Base-by-base conservation (phyloP, 768 basidiomycete species). In the Hygrophoropsis aurantiaca region DNA sequence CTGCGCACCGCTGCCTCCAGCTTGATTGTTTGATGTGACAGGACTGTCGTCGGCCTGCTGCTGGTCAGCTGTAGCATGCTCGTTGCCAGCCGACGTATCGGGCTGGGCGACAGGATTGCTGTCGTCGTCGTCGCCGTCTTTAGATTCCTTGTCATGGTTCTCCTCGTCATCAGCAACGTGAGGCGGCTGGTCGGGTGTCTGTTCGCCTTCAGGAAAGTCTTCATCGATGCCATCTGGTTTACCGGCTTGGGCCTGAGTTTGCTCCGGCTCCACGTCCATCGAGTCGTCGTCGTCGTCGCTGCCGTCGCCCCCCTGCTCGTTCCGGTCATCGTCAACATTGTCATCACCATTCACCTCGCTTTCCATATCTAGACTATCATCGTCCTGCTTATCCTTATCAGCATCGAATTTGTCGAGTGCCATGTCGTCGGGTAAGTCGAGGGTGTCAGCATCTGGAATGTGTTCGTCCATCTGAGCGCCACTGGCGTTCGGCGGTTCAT, bases 391-490 rank as follows among this genome's bases (percentile, higher is more conserved):
- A 38, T 66, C 65, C n/a, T 56, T 53, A 2, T 60, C 59, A 23
- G 50, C 54, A 16, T 55, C 55, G 41, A 70, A 65, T 18, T 64
- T 65, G 5, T 73, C 75, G 20, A 94, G 63, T 44, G 91, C 72
- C 68, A 95, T 74, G 52, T 92, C 84, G 26, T 97, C 94, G 0
- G 95, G 95, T 9, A 98, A 75, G 58, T 98, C 88, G 36, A 98
- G 77, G 4, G 82, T 84, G 42, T 95, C 77, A 3, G 85, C 85
- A 50, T 97, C 90, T 19, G 78, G 84, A 37, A 92, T 67, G 49
- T 82, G 74, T 16, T 92, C 81, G 47, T 94, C 85, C 68, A 93
- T 75, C 10, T 86, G 81, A 7, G 80, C 79, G 11, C 84, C 88
- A 38, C 74, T 75, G 2, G 70, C 72, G 45, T 75, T 73, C 7